These are phyloP conservation scores for Cicer yamashitae DNA, from an alignment of 306 rosid species.

Conservation along the genomic window DNA sequence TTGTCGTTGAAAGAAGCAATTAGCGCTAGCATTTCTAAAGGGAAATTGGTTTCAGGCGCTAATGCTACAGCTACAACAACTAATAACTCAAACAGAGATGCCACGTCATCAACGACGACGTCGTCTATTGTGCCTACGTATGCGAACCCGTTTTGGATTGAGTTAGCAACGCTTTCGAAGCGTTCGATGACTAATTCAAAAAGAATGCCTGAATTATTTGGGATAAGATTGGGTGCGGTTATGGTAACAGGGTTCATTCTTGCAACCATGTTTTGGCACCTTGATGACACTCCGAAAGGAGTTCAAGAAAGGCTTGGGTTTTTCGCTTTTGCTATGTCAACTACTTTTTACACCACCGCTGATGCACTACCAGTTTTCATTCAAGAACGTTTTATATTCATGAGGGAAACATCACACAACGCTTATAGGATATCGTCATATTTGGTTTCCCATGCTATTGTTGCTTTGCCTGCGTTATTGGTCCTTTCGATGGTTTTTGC, in stretches of 20 bases:
- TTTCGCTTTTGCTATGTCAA: slow-evolving; percentile 97
- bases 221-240: slow-evolving; percentile 76
- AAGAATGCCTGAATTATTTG: slow-evolving; percentile 76
- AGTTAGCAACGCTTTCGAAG: slow-evolving; percentile 65
- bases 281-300: slow-evolving; percentile 78
- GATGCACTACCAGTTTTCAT: slow-evolving; percentile 93
- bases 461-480: slow-evolving; percentile 57
- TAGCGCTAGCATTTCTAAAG: slow-evolving; percentile 80
- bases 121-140: slow-evolving; percentile 74
- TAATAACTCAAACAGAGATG: slow-evolving; percentile 34
- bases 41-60: slow-evolving; percentile 87
- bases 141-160: slow-evolving; percentile 76
- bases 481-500: slow-evolving; percentile 71
- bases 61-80: slow-evolving; percentile 57
- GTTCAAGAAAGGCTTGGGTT: slow-evolving; percentile 87
- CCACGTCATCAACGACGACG: slow-evolving; percentile 1
- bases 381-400: slow-evolving; percentile 88
- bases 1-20: slow-evolving; percentile 83
- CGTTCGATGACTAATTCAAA: slow-evolving; percentile 67
- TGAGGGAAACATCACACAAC: slow-evolving; percentile 90
- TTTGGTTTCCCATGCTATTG: slow-evolving; percentile 70
- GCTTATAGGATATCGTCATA: slow-evolving; percentile 83
- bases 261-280: slow-evolving; percentile 85
- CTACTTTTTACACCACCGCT: slow-evolving; percentile 92
- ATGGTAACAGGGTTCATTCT: slow-evolving; percentile 83